Percentiles rank a stretch among this genome's conserved stretches.
phyloP scores from a whole-genome alignment of 148 eudicot species.

The Rhododendron williamsianum region DNA sequence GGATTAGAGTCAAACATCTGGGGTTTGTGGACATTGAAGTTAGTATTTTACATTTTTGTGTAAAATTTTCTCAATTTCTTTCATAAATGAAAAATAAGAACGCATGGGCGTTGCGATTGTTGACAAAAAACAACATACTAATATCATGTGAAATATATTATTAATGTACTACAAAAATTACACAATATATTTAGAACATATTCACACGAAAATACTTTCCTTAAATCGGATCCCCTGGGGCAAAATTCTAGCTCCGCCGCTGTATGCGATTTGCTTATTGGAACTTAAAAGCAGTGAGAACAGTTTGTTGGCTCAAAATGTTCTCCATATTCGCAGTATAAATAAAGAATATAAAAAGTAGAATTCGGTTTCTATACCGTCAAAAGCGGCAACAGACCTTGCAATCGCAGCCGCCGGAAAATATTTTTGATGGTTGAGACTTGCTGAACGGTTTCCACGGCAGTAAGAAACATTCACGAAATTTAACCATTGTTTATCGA shows the following conservation, averaged over 20 bases:
- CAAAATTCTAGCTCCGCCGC: too few species aligned
- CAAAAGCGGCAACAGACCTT: not conserved
- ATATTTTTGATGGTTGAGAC: not conserved
- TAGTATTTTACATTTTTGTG: too few species aligned
- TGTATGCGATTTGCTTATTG: not conserved
- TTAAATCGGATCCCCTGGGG: rapidly evolving
- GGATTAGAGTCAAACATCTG: not conserved
- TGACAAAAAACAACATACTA: too few species aligned
- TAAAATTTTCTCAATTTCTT: too few species aligned
- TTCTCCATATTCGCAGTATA: not conserved
- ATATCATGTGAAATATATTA: too few species aligned
- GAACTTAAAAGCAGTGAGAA: not conserved
- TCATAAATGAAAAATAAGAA: too few species aligned
- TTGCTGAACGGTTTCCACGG: not conserved
- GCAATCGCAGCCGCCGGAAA: not conserved
- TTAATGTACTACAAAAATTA: too few species aligned
- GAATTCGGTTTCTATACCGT: not conserved
- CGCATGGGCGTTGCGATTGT: too few species aligned
- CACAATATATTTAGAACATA: too few species aligned
- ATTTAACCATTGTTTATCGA: not conserved
- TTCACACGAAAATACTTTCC: too few species aligned
- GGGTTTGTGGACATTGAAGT: too few species aligned
- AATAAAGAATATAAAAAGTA: not conserved
- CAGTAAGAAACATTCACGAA: not conserved
- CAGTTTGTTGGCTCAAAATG: not conserved